Evolutionary conservation across 2,329 filamentous ascomycete species (phyloP).

Genomic region (Penicillium palitans): DNA sequence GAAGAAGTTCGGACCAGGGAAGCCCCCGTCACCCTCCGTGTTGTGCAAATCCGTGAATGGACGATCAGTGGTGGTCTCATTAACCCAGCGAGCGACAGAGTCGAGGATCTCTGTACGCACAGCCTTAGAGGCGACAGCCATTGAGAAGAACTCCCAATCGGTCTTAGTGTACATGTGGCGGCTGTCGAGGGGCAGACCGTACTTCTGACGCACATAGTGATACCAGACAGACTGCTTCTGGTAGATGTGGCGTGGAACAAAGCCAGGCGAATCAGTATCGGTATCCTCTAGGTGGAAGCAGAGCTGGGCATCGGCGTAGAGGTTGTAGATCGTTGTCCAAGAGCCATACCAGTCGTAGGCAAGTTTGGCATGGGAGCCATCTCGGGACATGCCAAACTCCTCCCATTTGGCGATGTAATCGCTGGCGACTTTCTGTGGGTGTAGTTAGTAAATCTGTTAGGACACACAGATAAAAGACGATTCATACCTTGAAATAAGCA

Average conservation of each 20-base stretch:
- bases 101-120: slow-evolving; percentile 72
- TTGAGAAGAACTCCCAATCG: slow-evolving; percentile 89
- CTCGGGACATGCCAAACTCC: slow-evolving; percentile 66
- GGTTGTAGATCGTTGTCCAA: slow-evolving; percentile 83
- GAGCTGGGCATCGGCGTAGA: slow-evolving; percentile 76
- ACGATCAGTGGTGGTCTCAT: slow-evolving; percentile 74
- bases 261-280: slow-evolving; percentile 47
- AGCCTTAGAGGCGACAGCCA: slow-evolving; percentile 69
- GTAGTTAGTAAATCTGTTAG: slow-evolving; percentile 6
- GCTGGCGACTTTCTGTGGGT: slow-evolving; percentile 55
- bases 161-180: slow-evolving; percentile 84
- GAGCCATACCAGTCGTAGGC: slow-evolving; percentile 78
- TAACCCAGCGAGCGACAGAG: slow-evolving; percentile 76
- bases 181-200: slow-evolving; percentile 78
- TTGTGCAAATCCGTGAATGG: slow-evolving; percentile 81
- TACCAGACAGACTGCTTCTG: slow-evolving; percentile 80
- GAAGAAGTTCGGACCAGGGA: slow-evolving; percentile 73
- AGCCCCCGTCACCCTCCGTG: slow-evolving; percentile 74
- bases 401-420: slow-evolving; percentile 74
- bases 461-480: background rate
- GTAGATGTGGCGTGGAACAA: slow-evolving; percentile 76
- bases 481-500: slow-evolving; percentile 55
- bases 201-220: slow-evolving; percentile 72
- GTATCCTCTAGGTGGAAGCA: slow-evolving; percentile 70
- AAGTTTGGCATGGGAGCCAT: slow-evolving; percentile 71